phyloP scores from a whole-genome alignment of 1,139 yeast genomes.

The Pichia sp. region DNA sequence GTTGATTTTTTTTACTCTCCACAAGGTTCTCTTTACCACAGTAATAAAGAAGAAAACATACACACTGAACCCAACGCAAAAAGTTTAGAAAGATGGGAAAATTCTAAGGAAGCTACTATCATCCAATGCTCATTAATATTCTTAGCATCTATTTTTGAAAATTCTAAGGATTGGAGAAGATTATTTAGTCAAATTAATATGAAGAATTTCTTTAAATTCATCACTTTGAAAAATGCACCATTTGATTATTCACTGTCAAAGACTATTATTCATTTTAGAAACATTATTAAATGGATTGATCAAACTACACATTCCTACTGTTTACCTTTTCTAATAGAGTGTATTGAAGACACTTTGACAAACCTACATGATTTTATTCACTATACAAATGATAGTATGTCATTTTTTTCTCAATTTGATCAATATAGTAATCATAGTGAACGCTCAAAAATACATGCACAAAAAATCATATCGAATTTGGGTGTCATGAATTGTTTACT shows the following conservation, averaged over 20 bases:
- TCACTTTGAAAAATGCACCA: constrained; percentile 47
- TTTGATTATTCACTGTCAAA: constrained; percentile 54
- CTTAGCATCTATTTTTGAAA: constrained; percentile 42
- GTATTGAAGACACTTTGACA: constrained; percentile 33
- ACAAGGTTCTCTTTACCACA: constrained; percentile 38
- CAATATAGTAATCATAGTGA: constrained; percentile 26
- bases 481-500: constrained; percentile 30
- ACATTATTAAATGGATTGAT: constrained; percentile 50
- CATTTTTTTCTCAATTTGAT: constrained; percentile 34
- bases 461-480: constrained; percentile 28
- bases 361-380: constrained; percentile 31
- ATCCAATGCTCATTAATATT: constrained; percentile 45
- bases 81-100: constrained; percentile 50
- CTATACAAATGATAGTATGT: constrained; percentile 24
- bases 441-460: constrained; percentile 4
- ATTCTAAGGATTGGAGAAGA: constrained; percentile 44
- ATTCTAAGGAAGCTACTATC: constrained; percentile 36
- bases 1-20: constrained; percentile 40
- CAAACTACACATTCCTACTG: constrained; percentile 50
- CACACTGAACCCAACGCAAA: constrained; percentile 32
- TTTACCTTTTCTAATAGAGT: constrained; percentile 29
- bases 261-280: constrained; percentile 47
- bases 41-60: constrained; percentile 34
- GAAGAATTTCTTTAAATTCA: constrained; percentile 39
- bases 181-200: constrained; percentile 38